Conservation (phyloP, 805 yeast genomes). For the Suhomyces pyralidae region DNA sequence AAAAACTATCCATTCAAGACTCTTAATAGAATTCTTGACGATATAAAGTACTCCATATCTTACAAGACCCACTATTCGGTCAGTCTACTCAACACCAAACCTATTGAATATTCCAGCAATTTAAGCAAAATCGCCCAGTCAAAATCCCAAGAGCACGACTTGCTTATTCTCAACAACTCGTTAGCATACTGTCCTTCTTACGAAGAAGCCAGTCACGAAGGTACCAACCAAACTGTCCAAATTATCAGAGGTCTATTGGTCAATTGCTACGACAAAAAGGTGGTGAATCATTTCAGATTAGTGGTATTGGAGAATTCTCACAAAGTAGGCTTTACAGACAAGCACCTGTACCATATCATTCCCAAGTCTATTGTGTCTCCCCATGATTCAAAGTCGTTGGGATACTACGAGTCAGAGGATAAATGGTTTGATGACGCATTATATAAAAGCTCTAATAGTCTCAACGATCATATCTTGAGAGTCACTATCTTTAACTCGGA, state of each 20-base stretch:
- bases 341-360: constrained; percentile 37
- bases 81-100: constrained; percentile 26
- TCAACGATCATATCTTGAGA: constrained; percentile 36
- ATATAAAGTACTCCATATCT: constrained; percentile 35
- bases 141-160: constrained; percentile 11
- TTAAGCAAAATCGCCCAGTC: constrained; percentile 14
- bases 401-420: constrained; percentile 1
- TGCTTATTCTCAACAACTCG: constrained; percentile 36
- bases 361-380: constrained; percentile 20
- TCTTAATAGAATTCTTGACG: constrained; percentile 64
- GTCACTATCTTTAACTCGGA: constrained; percentile 53
- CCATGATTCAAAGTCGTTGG: constrained; percentile 26
- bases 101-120: constrained; percentile 35
- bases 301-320: constrained; percentile 22
- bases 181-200: constrained; percentile 32
- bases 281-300: constrained; percentile 28
- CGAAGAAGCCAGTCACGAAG: constrained; percentile 17
- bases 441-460: constrained; percentile 24
- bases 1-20: constrained; percentile 51
- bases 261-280: constrained; percentile 10
- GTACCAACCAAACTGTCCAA: constrained; percentile 16
- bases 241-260: constrained; percentile 34
- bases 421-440: constrained; percentile 33
- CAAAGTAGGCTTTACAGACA: constrained; percentile 20
- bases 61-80: constrained; percentile 5